Evolutionary conservation across 495 filamentous ascomycete genomes (phyloP), one percentile per base, ranked within the genome.

Genomic region (Neurospora pannonica): DNA sequence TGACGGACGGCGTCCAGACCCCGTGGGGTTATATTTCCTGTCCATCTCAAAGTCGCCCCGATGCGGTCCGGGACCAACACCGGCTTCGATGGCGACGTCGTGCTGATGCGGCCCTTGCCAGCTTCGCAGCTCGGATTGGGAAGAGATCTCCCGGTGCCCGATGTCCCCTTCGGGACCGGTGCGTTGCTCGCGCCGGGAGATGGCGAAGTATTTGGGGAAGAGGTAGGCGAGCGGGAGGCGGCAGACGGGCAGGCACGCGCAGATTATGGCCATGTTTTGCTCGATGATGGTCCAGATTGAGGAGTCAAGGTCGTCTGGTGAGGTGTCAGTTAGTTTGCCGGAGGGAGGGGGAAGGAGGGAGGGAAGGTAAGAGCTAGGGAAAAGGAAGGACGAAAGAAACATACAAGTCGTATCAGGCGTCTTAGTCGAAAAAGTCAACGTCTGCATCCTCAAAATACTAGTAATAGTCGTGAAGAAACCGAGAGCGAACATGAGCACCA

Each of bases 241-340:
- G 67, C 83, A 79, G 54, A 83, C 73, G 48, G 85, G 86, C 9
- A 87, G 79, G 72, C 82, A 85, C 46, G 84, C 85, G 77, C 83
- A 86, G 72, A 87, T 83, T 71, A 86, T 83, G 36, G 81, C 84
- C 13, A 83, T 74, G 75, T 85, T 83, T n/a, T 80, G 72, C 72
- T 87, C 86, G 60, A 85, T 77, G 19, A 84, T 81, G 10, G 84
- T 86, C 85, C 84, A 88, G 72, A 85, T 80, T 4, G 82, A 82
- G 7, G 82, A 84, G 39, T 71, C 77, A 54, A 86, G 75, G 69
- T 81, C 77, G 34, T 74, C 75, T 76, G 28, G 36, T 76, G 38
- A 38, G 38, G 15, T 34, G 40, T 60, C 15, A 70, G 28, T 46
- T n/a, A n/a, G n/a, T n/a, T n/a, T n/a, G n/a, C n/a, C n/a, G n/a